A percentile compares a stretch with the other conserved stretches of the same genome.
phyloP scores from a whole-genome alignment of 495 filamentous ascomycete genomes.

The Trichoderma virens region DNA sequence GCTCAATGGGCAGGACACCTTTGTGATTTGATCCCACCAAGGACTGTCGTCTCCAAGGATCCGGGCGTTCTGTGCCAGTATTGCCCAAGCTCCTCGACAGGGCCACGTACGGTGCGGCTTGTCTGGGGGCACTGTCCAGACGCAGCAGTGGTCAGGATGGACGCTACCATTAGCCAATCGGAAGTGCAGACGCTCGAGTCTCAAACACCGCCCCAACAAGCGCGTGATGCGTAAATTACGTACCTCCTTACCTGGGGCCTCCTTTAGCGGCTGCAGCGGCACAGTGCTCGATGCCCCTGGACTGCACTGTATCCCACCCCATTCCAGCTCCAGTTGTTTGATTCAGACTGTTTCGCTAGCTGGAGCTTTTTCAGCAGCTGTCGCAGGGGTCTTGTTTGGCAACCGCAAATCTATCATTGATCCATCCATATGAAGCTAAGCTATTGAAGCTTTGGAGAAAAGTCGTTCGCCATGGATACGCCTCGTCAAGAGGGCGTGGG shows the following conservation, averaged over 20 bases:
- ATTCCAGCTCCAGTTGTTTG: neutral
- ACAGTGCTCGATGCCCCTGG: neutral
- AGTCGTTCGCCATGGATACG: neutral
- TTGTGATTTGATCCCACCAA: neutral
- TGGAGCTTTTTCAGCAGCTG: neutral
- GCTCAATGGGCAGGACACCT: neutral
- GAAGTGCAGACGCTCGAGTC: neutral
- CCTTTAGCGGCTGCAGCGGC: neutral
- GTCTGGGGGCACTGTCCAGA: neutral
- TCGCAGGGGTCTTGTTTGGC: neutral
- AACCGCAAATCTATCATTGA: neutral
- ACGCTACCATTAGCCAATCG: neutral
- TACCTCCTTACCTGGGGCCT: neutral
- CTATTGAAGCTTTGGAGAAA: no score
- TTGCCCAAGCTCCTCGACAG: neutral
- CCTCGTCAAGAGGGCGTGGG: neutral
- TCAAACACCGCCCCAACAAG: neutral
- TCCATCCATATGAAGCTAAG: neutral
- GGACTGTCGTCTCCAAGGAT: neutral
- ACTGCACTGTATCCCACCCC: neutral
- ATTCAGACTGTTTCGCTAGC: neutral
- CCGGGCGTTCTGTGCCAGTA: neutral
- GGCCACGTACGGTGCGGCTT: neutral
- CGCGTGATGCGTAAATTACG: conserved; percentile 9
- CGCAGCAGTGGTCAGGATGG: neutral